phyloP scores from a whole-genome alignment of 2,329 filamentous ascomycete species.

The Alternaria arborescens region DNA sequence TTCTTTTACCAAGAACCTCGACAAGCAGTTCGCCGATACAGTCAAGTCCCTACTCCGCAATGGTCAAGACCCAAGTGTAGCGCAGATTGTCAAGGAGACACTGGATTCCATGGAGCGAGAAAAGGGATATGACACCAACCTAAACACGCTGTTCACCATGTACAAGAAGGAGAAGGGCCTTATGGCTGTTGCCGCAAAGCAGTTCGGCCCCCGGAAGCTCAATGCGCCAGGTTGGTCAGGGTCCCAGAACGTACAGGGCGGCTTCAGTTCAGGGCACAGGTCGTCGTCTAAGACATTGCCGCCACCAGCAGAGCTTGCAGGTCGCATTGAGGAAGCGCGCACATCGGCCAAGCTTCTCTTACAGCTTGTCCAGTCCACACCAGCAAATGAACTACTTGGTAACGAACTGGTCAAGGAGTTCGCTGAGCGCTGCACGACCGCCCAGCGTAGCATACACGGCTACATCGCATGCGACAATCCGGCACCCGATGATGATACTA shows the following conservation, averaged over 20 bases:
- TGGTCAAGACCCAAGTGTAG: conserved; percentile 76
- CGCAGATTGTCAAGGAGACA: conserved; percentile 87
- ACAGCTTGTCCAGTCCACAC: conserved; percentile 88
- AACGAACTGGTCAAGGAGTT: conserved; percentile 97
- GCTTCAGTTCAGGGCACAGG: conserved; percentile 29
- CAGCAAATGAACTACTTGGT: conserved; percentile 74
- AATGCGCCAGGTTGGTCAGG: conserved; percentile 55
- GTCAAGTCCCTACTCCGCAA: conserved; percentile 77
- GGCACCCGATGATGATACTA: conserved; percentile 87
- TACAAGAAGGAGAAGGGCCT: conserved; percentile 78
- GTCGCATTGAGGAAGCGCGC: conserved; percentile 85
- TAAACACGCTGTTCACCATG: conserved; percentile 78
- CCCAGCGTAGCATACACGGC: conserved; percentile 80
- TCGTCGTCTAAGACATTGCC: conserved; percentile 59
- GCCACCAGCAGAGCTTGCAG: conserved; percentile 76
- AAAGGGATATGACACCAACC: conserved; percentile 76
- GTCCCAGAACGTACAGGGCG: conserved; percentile 34
- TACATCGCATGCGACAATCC: conserved; percentile 86
- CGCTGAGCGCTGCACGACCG: conserved; percentile 81
- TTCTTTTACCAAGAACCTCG: conserved; percentile 89
- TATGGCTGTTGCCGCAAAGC: conserved; percentile 57
- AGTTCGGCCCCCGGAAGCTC: conserved; percentile 51
- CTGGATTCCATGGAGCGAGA: conserved; percentile 78
- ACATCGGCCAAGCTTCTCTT: conserved; percentile 92
- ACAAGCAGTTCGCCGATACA: conserved; percentile 81